Base-by-base conservation (phyloP, 1,284 basidiomycete species). In the Malassezia furfur region DNA sequence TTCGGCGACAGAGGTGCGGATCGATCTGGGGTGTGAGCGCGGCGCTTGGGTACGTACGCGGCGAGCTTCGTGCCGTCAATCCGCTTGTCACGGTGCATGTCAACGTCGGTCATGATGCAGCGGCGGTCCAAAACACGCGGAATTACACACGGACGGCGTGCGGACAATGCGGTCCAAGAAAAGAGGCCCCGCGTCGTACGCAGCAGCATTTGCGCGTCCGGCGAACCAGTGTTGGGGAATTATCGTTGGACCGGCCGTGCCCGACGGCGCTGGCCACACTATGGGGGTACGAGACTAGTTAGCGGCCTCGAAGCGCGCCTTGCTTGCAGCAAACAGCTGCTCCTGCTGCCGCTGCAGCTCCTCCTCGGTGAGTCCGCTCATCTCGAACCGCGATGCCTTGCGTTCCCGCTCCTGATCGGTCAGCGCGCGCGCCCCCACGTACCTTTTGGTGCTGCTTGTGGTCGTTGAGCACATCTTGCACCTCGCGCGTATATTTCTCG, bases 391-490 rank as follows among this genome's bases (percentile, higher is more conserved):
- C 0, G 61, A 62, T 11, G 65, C 90, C 85, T 68, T 87, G 82
- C 72, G 88, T 85, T 85, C 85, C 61, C 56, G 68, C 49, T 67
- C 63, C 63, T 60, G 38, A 10, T 2, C 9, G 9, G 43, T 45
- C 25, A 45, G 43, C n/a, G 25, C 4, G 11, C 11, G 9, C 19
- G 17, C 5, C 2, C 7, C 15, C n/a, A 46, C 52, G 39, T 25
- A 75, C 76, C 82, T 91, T 96, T 75, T 88, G 86, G 62, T 89
- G 86, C 72, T 91, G 88, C 72, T 96, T 96, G 75, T 96, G 91
- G 68, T 96, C 91, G 69, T 88, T 84, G 54, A 94, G 78, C 22
- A 96, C 91, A 66, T 86, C 86, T 72, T 93, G 85, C 5, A 96
- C 89, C 66, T 96, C 91, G 14, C 82, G 78, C 17, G 85, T 85